Conservation (phyloP, 1,284 basidiomycete genomes). For the Ganoderma boninense region DNA sequence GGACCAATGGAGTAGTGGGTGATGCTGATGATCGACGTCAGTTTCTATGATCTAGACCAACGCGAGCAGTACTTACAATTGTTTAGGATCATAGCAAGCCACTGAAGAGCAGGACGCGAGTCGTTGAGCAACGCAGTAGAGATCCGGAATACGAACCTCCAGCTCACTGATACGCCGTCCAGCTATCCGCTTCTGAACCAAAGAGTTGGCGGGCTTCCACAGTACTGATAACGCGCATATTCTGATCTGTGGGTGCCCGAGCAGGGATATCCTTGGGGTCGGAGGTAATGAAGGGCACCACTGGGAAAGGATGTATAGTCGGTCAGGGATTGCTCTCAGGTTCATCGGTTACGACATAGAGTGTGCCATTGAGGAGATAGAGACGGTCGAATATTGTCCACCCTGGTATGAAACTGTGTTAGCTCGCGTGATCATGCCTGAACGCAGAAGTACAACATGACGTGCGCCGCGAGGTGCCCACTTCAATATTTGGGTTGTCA, state of each 20-base stretch:
- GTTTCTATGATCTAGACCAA: not conserved
- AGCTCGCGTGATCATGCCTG: not conserved
- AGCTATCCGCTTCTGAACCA: slow-evolving; percentile 66
- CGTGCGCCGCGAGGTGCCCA: no score
- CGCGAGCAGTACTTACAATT: slow-evolving; percentile 69
- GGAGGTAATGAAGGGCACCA: slow-evolving; percentile 55
- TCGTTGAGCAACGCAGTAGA: not conserved
- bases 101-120: slow-evolving; percentile 49
- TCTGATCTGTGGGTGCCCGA: slow-evolving; percentile 75
- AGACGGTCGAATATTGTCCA: slow-evolving; percentile 88
- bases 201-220: slow-evolving; percentile 75
- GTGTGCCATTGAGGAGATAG: slow-evolving; percentile 79
- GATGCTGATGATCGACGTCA: slow-evolving; percentile 53
- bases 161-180: slow-evolving; percentile 72
- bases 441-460: not conserved
- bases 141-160: not conserved
- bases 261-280: slow-evolving; percentile 52
- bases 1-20: slow-evolving; percentile 85
- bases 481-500: no score
- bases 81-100: slow-evolving; percentile 84
- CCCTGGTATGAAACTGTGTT: slow-evolving; percentile 51
- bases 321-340: slow-evolving; percentile 62
- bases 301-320: slow-evolving; percentile 66
- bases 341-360: slow-evolving; percentile 74
- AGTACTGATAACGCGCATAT: slow-evolving; percentile 79